These are phyloP conservation scores for Metschnikowia dekortorum DNA, from an alignment of 805 yeast species.

Conservation along the genomic window DNA sequence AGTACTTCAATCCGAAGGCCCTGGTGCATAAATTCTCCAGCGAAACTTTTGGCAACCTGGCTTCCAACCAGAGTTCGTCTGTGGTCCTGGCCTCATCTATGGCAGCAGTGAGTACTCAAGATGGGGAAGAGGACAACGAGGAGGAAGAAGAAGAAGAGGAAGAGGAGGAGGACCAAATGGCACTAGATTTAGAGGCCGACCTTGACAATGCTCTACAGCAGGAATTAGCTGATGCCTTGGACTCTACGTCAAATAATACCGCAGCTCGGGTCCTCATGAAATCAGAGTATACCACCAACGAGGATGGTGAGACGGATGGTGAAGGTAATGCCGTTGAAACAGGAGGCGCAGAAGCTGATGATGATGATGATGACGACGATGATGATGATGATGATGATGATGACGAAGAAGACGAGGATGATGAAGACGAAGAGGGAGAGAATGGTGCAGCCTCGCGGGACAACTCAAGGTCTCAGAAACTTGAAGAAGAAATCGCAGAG, in stretches of 20 bases:
- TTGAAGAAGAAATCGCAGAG: slow-evolving; percentile 83
- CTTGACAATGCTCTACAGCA: slow-evolving; percentile 46
- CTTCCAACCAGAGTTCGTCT: not conserved
- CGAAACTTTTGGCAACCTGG: not conserved
- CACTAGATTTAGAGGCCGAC: slow-evolving; percentile 27
- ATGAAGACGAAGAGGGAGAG: slow-evolving; percentile 47
- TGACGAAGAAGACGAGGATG: slow-evolving; percentile 48
- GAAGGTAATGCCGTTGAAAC: slow-evolving; percentile 4
- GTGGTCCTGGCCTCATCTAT: not conserved
- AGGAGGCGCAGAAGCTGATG: slow-evolving; percentile 20
- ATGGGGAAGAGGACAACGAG: slow-evolving; percentile 3
- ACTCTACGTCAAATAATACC: slow-evolving; percentile 23
- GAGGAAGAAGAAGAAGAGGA: slow-evolving; percentile 21
- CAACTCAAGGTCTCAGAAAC: slow-evolving; percentile 53
- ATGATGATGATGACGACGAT: slow-evolving; percentile 42
- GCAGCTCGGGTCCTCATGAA: slow-evolving; percentile 20
- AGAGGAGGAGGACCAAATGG: slow-evolving; percentile 31
- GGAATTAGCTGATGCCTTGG: slow-evolving; percentile 55
- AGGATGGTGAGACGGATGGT: slow-evolving; percentile 6
- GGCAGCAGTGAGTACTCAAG: not conserved
- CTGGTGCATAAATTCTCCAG: slow-evolving; percentile 13
- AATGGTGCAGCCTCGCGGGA: slow-evolving; percentile 48
- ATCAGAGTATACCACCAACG: slow-evolving; percentile 15
- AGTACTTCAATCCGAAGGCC: slow-evolving; percentile 55
- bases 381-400: slow-evolving; percentile 39